Evolutionary conservation across 2,329 filamentous ascomycete species (phyloP), one percentile per base, ranked within the genome.

Genomic region (Orbilia ellipsospora): DNA sequence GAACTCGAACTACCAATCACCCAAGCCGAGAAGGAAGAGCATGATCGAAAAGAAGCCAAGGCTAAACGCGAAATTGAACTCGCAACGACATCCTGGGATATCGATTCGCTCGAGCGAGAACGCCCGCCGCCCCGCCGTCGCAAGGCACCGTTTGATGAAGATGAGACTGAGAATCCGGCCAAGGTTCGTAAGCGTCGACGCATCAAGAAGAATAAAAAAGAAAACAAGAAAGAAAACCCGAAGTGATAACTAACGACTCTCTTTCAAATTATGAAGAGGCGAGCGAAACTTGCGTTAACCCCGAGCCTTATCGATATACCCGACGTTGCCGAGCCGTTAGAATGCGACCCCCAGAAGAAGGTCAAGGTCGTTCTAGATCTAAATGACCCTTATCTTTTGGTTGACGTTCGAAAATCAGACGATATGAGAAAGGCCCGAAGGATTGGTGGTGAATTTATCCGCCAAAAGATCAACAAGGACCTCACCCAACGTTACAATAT

Each of bases 401-500:
- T 98, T 18, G 93, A 97, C 80, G 88, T 93, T 51, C 87, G 89
- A 55, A 89, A 92, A 52, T 86, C 87, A 6, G 77, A 80, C 50
- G 78, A 16, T 88, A 90, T 78, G 85, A 87, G 28, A 85, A 87
- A 10, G 83, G 87, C 16, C 91, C 92, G 81, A 87, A 89, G 68
- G 85, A 83, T 72, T 31, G 82, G 82, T 59, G 83, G 85, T 61
- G 89, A 89, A 77, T 86, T 88, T 77, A 90, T 87, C 82, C 89
- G 87, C 77, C 89, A 89, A 84, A 74, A 68, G 59, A 88, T 87
- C 6, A 90, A 88, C 68, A 91, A 90, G 65, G 89, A 92, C 67
- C 87, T 97, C 42, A 88, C 88, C 44, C 88, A 90, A 78, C 90
- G 94, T 50, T 99, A 97, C 86, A 98, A 98, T 81, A 92, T 96